Conservation (phyloP, 441 rosid genomes). For the Euphorbia corollata region DNA sequence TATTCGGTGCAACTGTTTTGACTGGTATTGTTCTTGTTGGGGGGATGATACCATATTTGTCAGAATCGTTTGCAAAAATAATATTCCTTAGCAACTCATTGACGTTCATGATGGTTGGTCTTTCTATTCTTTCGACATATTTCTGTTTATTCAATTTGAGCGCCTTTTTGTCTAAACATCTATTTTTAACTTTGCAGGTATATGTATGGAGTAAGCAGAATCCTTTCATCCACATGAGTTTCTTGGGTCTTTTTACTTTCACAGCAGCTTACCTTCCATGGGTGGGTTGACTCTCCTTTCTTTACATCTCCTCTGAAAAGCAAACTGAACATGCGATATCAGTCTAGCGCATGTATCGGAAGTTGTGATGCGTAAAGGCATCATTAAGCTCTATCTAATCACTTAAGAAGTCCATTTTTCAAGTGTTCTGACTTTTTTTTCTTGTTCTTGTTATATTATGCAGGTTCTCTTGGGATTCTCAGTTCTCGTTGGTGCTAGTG, state of each 20-base stretch:
- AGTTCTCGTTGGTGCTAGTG: slow-evolving; percentile 92
- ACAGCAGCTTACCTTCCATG: slow-evolving; percentile 98
- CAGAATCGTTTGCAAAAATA: slow-evolving; percentile 87
- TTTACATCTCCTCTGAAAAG: background rate
- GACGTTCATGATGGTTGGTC: slow-evolving; percentile 91
- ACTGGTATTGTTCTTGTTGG: slow-evolving; percentile 89
- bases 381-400: slow-evolving; percentile 4
- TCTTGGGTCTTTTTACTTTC: slow-evolving; percentile 90
- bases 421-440: background rate
- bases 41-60: slow-evolving; percentile 89
- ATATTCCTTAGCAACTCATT: slow-evolving; percentile 97
- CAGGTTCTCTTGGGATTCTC: slow-evolving; percentile 98
- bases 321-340: background rate
- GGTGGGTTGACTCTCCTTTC: slow-evolving; percentile 45
- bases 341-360: too few relatives aligned
- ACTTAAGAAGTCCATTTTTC: background rate
- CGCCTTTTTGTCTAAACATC: slow-evolving; percentile 6
- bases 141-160: slow-evolving; percentile 13
- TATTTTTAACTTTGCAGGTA: slow-evolving; percentile 44
- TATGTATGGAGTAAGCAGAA: slow-evolving; percentile 99
- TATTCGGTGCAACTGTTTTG: slow-evolving; percentile 82
- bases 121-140: slow-evolving; percentile 14
- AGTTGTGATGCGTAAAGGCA: background rate
- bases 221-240: slow-evolving; percentile 98
- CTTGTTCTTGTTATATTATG: slow-evolving; percentile 12